A percentile compares a stretch with the other conserved stretches of the same genome.
These are phyloP conservation scores for Fomes fomentarius DNA, from an alignment of 1,284 basidiomycete genomes.

Conservation along the genomic window DNA sequence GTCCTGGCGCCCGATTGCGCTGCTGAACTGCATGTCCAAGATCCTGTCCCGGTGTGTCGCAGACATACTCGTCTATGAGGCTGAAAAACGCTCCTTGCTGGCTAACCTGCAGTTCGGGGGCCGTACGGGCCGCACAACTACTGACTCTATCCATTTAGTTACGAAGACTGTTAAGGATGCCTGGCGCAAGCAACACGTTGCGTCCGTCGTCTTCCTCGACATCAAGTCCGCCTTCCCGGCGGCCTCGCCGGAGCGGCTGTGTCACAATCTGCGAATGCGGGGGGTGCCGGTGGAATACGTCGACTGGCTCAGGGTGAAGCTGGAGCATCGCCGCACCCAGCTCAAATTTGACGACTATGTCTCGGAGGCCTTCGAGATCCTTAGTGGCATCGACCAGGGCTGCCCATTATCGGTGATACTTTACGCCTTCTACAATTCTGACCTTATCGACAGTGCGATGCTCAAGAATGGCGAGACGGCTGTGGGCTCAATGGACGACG, in stretches of 20 bases:
- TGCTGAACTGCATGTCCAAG: conserved; percentile 41
- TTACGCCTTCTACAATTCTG: conserved; percentile 39
- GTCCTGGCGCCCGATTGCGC: conserved; percentile 44
- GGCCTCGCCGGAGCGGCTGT: no score
- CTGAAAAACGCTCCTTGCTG: conserved; percentile 28
- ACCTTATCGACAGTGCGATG: conserved; percentile 25
- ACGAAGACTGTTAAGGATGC: conserved; percentile 35
- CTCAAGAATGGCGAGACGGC: conserved; percentile 17
- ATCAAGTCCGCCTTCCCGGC: conserved; percentile 44
- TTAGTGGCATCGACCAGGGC: no score
- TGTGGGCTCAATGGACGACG: conserved; percentile 36
- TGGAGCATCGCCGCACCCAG: neutral
- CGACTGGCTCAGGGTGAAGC: conserved; percentile 13
- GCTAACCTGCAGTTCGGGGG: conserved; percentile 39
- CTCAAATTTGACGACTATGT: no score
- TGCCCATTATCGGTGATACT: conserved; percentile 36
- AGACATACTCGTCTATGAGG: no score
- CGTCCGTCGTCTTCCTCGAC: conserved; percentile 39
- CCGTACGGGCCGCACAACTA: conserved; percentile 37
- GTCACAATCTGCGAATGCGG: no score
- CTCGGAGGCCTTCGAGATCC: no score
- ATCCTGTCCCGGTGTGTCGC: conserved; percentile 33
- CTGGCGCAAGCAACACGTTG: conserved; percentile 37
- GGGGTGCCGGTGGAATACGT: conserved; percentile 32
- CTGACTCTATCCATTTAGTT: conserved; percentile 40